Conservation (phyloP, 148 eudicot genomes). For the Silene uniflora region DNA sequence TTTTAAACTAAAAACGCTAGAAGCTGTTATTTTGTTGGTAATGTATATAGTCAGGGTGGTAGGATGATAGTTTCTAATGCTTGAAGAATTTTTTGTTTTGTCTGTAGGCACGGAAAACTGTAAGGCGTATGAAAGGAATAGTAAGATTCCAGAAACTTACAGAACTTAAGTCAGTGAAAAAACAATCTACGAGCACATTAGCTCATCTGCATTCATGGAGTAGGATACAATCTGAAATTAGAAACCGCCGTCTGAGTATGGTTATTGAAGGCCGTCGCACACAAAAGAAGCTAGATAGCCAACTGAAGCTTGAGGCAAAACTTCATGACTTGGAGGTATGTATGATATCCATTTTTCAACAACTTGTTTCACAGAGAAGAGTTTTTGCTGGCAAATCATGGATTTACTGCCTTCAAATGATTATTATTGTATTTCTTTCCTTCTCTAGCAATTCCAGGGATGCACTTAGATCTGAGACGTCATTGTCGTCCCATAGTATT, state of each 20-base stretch:
- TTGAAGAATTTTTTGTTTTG: slow-evolving; percentile 1
- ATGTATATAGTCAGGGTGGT: neutral
- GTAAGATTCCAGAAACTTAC: slow-evolving; percentile 52
- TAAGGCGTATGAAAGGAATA: slow-evolving; percentile 53
- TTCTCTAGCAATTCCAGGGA: too few species aligned
- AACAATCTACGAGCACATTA: slow-evolving; percentile 67
- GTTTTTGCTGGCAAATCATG: neutral
- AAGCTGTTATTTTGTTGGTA: too few species aligned
- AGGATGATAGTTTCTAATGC: neutral
- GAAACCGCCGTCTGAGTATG: slow-evolving; percentile 67
- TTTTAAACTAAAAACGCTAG: too few species aligned
- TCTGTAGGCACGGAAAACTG: slow-evolving; percentile 64
- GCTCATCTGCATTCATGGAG: slow-evolving; percentile 75
- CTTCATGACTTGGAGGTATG: slow-evolving; percentile 78
- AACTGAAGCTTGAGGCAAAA: slow-evolving; percentile 79
- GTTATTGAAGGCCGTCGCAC: slow-evolving; percentile 62
- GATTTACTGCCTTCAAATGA: neutral
- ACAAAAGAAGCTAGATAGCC: slow-evolving; percentile 82
- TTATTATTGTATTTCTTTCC: neutral
- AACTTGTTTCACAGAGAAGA: neutral
- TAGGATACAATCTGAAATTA: slow-evolving; percentile 68
- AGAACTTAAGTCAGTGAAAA: slow-evolving; percentile 41
- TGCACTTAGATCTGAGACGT: too few species aligned
- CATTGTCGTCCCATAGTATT: too few species aligned
- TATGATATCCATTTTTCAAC: neutral